Conservation (phyloP, 257 asterid genomes). For the Plantago elongata region DNA sequence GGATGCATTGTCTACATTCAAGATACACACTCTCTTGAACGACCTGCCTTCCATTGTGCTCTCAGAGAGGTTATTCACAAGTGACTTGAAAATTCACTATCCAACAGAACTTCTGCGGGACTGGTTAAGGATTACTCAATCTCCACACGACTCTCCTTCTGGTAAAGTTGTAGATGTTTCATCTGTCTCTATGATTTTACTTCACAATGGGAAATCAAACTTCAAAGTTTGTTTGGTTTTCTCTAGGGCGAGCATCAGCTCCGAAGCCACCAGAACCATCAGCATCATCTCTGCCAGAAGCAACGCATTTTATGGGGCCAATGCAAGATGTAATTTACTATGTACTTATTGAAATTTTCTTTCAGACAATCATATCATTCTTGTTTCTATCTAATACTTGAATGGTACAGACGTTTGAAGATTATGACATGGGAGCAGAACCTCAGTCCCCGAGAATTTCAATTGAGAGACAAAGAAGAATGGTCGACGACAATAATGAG, state of each 20-base stretch:
- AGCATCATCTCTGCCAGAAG: conserved; percentile 54
- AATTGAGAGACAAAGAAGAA: conserved; percentile 57
- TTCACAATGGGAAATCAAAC: neutral
- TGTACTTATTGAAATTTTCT: conserved; percentile 1
- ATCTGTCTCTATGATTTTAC: conserved; percentile 7
- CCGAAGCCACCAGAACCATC: conserved; percentile 65
- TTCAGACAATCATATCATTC: neutral
- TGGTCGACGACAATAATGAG: conserved; percentile 21
- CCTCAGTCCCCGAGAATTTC: conserved; percentile 36
- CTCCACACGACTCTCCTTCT: conserved; percentile 71
- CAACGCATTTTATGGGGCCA: conserved; percentile 35
- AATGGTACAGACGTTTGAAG: conserved; percentile 54
- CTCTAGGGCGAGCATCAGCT: conserved; percentile 48
- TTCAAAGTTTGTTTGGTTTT: conserved; percentile 9
- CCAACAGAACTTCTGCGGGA: conserved; percentile 61
- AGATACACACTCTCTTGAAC: conserved; percentile 50
- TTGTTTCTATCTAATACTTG: conserved; percentile 30
- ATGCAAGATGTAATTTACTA: conserved; percentile 45
- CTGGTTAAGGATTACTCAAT: conserved; percentile 56
- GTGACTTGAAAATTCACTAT: conserved; percentile 45
- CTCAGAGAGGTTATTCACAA: conserved; percentile 38
- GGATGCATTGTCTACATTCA: conserved; percentile 42
- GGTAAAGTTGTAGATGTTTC: conserved; percentile 51
- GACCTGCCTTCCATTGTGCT: conserved; percentile 62
- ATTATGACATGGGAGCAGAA: conserved; percentile 39